A percentile compares a stretch with the other conserved stretches of the same genome.
These are phyloP conservation scores for Rhododendron ovatum DNA, from an alignment of 148 eudicot genomes.

Conservation along the genomic window DNA sequence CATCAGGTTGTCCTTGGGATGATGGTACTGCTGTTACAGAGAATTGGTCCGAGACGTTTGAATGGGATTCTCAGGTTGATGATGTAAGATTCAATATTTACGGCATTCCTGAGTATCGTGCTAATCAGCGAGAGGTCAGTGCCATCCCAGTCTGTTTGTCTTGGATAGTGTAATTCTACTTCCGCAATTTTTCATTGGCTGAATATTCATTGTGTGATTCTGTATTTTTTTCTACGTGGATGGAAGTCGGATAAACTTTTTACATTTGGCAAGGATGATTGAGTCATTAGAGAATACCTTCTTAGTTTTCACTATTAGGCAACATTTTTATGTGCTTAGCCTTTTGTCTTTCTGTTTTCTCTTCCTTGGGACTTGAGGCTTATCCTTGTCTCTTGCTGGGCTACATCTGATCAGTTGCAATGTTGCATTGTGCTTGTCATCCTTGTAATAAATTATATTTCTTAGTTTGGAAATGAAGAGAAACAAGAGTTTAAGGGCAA, in stretches of 20 bases:
- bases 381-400: slow-evolving; percentile 1
- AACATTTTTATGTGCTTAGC: background rate
- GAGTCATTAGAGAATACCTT: background rate
- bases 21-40: slow-evolving; percentile 49
- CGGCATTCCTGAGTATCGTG: slow-evolving; percentile 83
- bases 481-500: background rate
- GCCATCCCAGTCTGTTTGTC: slow-evolving; percentile 8
- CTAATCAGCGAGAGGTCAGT: slow-evolving; percentile 94
- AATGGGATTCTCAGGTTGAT: slow-evolving; percentile 83
- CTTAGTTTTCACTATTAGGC: background rate
- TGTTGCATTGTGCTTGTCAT: background rate
- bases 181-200: background rate
- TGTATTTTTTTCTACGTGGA: background rate
- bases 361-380: background rate
- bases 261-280: background rate
- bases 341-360: background rate
- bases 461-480: background rate
- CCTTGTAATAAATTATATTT: background rate
- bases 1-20: slow-evolving; percentile 33
- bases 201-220: background rate
- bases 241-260: background rate
- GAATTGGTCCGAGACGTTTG: slow-evolving; percentile 77
- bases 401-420: background rate
- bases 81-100: slow-evolving; percentile 78
- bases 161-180: background rate